phyloP scores from a whole-genome alignment of 2,329 filamentous ascomycete genomes.

The Neurospora sp. region DNA sequence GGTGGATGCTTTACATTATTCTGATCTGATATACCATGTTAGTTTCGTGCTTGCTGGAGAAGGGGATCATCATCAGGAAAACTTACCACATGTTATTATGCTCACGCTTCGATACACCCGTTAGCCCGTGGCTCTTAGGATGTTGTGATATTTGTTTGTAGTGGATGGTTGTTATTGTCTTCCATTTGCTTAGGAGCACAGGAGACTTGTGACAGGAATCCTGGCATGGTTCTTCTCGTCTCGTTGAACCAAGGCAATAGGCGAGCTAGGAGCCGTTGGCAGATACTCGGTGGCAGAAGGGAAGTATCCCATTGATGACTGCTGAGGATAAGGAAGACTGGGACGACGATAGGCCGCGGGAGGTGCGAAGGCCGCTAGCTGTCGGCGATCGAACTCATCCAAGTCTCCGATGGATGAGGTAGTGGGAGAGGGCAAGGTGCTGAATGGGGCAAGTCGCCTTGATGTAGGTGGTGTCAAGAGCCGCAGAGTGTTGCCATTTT shows the following conservation, averaged over 20 bases:
- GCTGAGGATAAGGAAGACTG: constrained; percentile 1
- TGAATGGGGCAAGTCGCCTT: not conserved
- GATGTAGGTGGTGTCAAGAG: not conserved
- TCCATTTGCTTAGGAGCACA: not conserved
- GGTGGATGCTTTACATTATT: not conserved
- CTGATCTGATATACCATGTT: not conserved
- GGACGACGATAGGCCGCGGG: not conserved
- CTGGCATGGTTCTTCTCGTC: not conserved
- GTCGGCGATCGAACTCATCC: not conserved
- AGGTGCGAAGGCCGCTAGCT: not conserved
- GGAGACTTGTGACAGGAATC: not conserved
- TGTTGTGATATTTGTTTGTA: not conserved
- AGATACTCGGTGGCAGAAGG: constrained; percentile 1
- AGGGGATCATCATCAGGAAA: not conserved
- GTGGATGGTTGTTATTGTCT: not conserved
- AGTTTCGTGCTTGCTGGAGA: not conserved
- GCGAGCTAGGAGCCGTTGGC: constrained; percentile 10
- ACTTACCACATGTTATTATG: not conserved
- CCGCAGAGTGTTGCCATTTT: not conserved
- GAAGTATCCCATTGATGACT: constrained; percentile 3
- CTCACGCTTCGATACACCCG: not conserved
- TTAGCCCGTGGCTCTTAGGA: not conserved
- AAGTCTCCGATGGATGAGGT: not conserved
- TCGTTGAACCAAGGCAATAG: not conserved
- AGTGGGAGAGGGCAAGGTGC: not conserved